Evolutionary conservation across 768 basidiomycete species (phyloP), one percentile per base, ranked within the genome.

Genomic region (Inosperma sp.): DNA sequence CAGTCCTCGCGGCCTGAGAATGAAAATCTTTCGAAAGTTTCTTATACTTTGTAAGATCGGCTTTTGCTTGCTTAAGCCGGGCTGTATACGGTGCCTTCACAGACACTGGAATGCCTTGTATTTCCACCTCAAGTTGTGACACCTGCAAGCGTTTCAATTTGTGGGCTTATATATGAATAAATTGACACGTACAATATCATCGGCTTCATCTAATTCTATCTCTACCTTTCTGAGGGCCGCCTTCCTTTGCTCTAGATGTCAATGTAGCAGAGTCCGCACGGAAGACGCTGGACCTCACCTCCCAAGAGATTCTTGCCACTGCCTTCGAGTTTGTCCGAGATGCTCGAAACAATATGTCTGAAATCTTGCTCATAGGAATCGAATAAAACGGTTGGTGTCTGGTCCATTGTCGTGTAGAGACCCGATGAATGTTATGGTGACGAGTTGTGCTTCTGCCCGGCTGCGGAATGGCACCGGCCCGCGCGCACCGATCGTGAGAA

Each of bases 81-180:
- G 74, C 61, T 48, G 81, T 75, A 62, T 92, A 93, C 29, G 80
- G 80, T 0, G 80, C 60, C 53, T 84, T 78, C 62, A 95, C 78
- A 17, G 88, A 91, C 61, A 87, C 79, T 0, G 93, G 92, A 64
- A 95, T 93, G 2, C 89, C 90, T 53, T 91, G 92, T 8, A 93
- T 83, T 67, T 96, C 93, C 34, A 93, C 79, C 66, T 95, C 92
- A 76, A 97, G 88, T 73, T 95, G 93, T 31, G 90, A 90, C 50
- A 96, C 76, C 93, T 96, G 60, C 12, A 27, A 27, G 26, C 25
- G 33, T 37, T 2, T 54, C 9, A 48, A 19, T 7, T 23, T 23
- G 16, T 19, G 36, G 16, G n/a, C 31, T 2, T 34, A 49, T 21
- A 43, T 5, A 31, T 2, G 22, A 36, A 7, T 34, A 23, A 10